A percentile compares a stretch with the other conserved stretches of the same genome.
phyloP scores from a whole-genome alignment of 495 filamentous ascomycete genomes.

The Podospora pseudopauciseta region DNA sequence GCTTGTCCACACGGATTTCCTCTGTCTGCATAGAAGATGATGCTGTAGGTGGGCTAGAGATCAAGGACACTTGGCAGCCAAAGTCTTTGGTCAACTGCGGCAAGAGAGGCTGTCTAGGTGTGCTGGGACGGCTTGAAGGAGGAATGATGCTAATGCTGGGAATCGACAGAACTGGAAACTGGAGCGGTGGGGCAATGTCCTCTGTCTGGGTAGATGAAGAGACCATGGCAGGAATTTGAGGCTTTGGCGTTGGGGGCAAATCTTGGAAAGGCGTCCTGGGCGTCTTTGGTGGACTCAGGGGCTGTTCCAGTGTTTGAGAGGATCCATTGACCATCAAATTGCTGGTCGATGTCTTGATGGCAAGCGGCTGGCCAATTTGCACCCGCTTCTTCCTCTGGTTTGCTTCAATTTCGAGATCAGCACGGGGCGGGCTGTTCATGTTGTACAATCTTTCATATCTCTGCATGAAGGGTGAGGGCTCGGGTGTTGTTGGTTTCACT shows the following conservation, averaged over 20 bases:
- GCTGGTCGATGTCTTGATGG: slow-evolving; percentile 34
- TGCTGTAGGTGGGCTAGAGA: slow-evolving; percentile 45
- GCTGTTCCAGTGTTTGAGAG: slow-evolving; percentile 67
- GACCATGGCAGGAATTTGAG: slow-evolving; percentile 29
- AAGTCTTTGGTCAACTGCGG: slow-evolving; percentile 55
- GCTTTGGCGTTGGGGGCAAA: slow-evolving; percentile 25
- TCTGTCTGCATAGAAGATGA: slow-evolving; percentile 85
- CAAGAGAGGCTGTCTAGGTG: slow-evolving; percentile 50
- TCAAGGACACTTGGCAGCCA: slow-evolving; percentile 51
- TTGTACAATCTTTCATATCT: slow-evolving; percentile 36
- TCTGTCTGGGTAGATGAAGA: slow-evolving; percentile 74
- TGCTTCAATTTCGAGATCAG: slow-evolving; percentile 60
- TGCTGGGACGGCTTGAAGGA: slow-evolving; percentile 50
- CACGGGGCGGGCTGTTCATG: slow-evolving; percentile 41
- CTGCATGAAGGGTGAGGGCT: slow-evolving; percentile 28
- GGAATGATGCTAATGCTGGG: slow-evolving; percentile 62
- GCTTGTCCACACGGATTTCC: slow-evolving; percentile 72
- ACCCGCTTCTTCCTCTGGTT: slow-evolving; percentile 69
- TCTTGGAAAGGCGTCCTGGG: slow-evolving; percentile 51
- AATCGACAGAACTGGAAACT: slow-evolving; percentile 43
- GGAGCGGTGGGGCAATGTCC: slow-evolving; percentile 28
- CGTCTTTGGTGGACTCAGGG: slow-evolving; percentile 64
- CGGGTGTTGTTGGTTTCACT: slow-evolving; percentile 39
- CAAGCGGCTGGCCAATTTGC: slow-evolving; percentile 40
- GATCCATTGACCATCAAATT: slow-evolving; percentile 64